phyloP scores from a whole-genome alignment of 78 protist species.

The Protostelium mycophagum region DNA sequence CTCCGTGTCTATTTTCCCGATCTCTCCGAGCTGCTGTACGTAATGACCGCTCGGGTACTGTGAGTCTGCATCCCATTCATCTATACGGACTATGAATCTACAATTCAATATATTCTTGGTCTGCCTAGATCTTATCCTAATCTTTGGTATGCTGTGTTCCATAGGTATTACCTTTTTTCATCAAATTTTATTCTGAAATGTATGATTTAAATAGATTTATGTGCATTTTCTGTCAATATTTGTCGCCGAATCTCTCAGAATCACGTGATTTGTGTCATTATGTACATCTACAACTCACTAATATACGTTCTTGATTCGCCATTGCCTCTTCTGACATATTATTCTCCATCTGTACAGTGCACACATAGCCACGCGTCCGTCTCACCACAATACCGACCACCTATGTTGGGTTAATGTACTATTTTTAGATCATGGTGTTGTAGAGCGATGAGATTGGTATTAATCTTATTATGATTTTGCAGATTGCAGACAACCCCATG shows the following conservation, averaged over 20 bases:
- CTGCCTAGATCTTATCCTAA: conserved; percentile 57
- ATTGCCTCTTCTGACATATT: neutral
- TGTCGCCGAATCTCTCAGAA: too few species aligned
- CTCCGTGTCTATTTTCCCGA: conserved; percentile 59
- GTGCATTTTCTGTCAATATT: too few species aligned
- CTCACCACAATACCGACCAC: neutral
- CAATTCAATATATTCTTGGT: conserved; percentile 15
- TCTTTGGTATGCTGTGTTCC: conserved; percentile 53
- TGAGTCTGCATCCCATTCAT: conserved; percentile 52
- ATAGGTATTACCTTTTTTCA: conserved; percentile 16
- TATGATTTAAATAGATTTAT: neutral
- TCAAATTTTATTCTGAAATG: neutral
- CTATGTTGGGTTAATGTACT: too few species aligned
- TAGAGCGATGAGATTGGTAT: too few species aligned
- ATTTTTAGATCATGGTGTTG: too few species aligned
- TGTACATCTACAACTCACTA: too few species aligned
- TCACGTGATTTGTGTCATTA: too few species aligned
- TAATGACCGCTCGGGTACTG: conserved; percentile 70
- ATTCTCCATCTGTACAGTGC: neutral
- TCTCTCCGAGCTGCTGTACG: conserved; percentile 55
- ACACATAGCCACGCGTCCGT: neutral
- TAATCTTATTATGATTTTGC: too few species aligned
- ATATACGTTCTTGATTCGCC: neutral
- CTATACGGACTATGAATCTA: conserved; percentile 60
- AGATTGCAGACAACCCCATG: too few species aligned